A percentile compares a stretch with the other conserved stretches of the same genome.
Evolutionary conservation across 768 basidiomycete genomes (phyloP).

Genomic region (Panaeolus cyanescens): DNA sequence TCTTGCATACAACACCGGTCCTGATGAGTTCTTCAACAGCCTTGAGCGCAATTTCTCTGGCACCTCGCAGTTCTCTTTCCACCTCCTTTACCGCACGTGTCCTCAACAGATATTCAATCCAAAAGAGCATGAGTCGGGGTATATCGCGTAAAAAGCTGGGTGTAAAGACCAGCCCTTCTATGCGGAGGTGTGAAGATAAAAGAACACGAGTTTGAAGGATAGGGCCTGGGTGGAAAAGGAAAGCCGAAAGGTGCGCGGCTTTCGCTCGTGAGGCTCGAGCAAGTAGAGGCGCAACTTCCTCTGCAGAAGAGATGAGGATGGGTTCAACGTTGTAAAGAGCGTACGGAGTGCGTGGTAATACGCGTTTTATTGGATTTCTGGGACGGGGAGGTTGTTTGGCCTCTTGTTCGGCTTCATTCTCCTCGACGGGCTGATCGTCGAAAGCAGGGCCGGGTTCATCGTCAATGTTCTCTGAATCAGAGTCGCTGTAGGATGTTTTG

Average conservation of each 20-base stretch:
- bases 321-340: constrained; percentile 35
- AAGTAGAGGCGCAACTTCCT: constrained; percentile 37
- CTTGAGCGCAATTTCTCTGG: constrained; percentile 39
- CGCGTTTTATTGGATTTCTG: constrained; percentile 16
- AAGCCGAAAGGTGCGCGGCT: constrained; percentile 48
- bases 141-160: constrained; percentile 41
- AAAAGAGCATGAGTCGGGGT: constrained; percentile 61
- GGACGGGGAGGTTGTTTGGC: not conserved
- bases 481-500: not conserved
- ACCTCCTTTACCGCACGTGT: constrained; percentile 54
- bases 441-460: constrained; percentile 8
- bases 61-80: constrained; percentile 45
- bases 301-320: constrained; percentile 32
- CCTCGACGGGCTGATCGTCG: not conserved
- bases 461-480: constrained; percentile 13
- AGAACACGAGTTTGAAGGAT: constrained; percentile 56
- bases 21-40: constrained; percentile 46
- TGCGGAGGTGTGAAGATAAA: constrained; percentile 65
- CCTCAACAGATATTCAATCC: constrained; percentile 60
- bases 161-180: constrained; percentile 65
- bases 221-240: constrained; percentile 55
- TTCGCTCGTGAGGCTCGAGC: constrained; percentile 35
- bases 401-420: not conserved
- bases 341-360: constrained; percentile 38
- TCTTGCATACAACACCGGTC: constrained; percentile 26